Evolutionary conservation across 345 rosid genomes (phyloP).

Genomic region (Salix udensis): DNA sequence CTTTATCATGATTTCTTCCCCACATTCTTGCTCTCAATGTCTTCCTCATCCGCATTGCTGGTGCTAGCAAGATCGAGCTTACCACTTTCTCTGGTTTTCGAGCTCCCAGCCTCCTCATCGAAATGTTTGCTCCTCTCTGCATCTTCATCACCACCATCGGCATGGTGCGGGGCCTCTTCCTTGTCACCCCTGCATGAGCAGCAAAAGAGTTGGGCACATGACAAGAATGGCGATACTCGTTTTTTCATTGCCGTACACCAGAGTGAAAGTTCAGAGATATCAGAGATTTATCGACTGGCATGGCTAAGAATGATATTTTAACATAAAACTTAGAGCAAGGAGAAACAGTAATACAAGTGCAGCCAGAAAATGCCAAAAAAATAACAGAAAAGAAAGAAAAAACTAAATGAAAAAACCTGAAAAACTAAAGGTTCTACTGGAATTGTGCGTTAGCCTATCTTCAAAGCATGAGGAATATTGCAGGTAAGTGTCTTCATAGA

Average conservation of each 20-base stretch:
- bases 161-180: conserved; percentile 29
- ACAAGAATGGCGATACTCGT: not conserved
- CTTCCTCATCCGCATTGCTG: not conserved
- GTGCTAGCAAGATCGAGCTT: conserved; percentile 6
- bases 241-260: not conserved
- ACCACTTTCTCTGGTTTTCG: conserved; percentile 10
- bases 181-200: conserved; percentile 43
- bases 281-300: not conserved
- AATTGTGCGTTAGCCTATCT: not conserved
- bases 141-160: conserved; percentile 38
- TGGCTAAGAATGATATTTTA: not conserved
- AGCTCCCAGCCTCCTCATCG: conserved; percentile 39
- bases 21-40: conserved; percentile 3
- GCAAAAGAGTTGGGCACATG: not conserved
- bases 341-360: not conserved
- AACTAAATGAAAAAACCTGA: not conserved
- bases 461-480: not conserved
- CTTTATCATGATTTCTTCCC: conserved; percentile 10
- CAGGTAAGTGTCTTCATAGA: not conserved
- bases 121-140: conserved; percentile 34
- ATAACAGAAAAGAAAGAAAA: not conserved
- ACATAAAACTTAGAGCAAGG: not conserved
- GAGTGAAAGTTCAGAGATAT: not conserved
- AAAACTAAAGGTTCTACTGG: not conserved
- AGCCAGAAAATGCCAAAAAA: not conserved